Conservation (phyloP, 495 filamentous ascomycete species). For the Penicillium angulare region DNA sequence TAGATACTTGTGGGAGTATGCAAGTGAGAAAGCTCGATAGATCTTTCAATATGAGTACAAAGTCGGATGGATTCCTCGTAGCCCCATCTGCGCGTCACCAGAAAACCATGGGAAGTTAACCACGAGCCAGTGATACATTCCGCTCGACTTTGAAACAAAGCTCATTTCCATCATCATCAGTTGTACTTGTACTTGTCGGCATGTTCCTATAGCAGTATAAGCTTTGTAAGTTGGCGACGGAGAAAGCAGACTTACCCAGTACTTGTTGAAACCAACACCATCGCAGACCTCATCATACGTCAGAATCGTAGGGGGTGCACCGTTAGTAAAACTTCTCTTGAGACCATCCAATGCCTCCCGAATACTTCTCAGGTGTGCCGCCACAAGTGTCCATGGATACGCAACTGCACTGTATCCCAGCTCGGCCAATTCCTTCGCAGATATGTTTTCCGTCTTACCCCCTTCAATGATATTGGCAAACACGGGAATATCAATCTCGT, state of each 20-base stretch:
- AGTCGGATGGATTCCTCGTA: too few relatives aligned
- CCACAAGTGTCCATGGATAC: background rate
- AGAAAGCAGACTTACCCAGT: background rate
- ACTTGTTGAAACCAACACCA: slow-evolving; percentile 1
- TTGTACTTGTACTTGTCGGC: background rate
- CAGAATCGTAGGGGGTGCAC: background rate
- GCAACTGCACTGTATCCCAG: background rate
- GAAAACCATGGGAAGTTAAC: too few relatives aligned
- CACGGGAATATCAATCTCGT: slow-evolving; percentile 33
- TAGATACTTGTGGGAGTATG: too few relatives aligned
- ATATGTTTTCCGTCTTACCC: slow-evolving; percentile 17
- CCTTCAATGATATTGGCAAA: slow-evolving; percentile 47
- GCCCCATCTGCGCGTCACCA: too few relatives aligned
- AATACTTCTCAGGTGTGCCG: background rate
- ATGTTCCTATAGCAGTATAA: background rate
- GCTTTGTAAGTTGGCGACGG: background rate
- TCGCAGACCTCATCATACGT: background rate
- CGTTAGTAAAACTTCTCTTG: background rate
- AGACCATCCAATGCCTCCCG: background rate
- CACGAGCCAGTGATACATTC: too few relatives aligned
- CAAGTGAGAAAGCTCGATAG: too few relatives aligned
- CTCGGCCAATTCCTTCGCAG: background rate
- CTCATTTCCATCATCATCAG: background rate
- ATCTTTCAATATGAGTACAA: too few relatives aligned
- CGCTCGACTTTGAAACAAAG: background rate